Base-by-base conservation (phyloP, 306 rosid genomes). In the Citrullus mucosospermus region DNA sequence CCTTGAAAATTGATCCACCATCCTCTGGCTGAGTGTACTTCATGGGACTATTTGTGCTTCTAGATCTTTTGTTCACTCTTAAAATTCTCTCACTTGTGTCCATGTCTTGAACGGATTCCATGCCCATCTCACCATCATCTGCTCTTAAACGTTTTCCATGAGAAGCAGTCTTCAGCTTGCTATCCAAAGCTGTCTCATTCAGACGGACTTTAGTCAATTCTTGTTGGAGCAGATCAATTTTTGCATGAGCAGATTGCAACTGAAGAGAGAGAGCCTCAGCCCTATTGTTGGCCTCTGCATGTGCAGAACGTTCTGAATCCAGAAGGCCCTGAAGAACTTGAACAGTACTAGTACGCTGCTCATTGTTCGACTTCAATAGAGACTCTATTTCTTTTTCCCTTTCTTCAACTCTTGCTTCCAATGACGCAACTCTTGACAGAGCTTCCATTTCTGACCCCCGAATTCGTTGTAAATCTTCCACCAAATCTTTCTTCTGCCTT, bases 241-340 rank as follows among this genome's bases (percentile, higher is more conserved):
- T 88, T 68, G 96, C 88, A 75, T 96, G 99, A 44, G 99, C 96
- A 59, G 93, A 84, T 85, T 96, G 98, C 28, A 96, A 84, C 85
- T 92, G 93, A 16, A 79, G 93, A 54, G 99, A 96, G 73, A 96
- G 93, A 25, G 89, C 87, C 71, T 96, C 98, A 1, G 99, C 99
- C 80, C 99, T 86, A 80, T 83, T 87, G 85, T 90, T 91, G 30
- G 98, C 99, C 79, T 90, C 97, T 4, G 92, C 85, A 82, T 90
- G 98, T 41, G 99, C 99, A 39, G 96, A 90, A 3, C 99, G 99
- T 76, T 96, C 99, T 6, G 86, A 79, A 82, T 92, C 96, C 86
- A 92, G 79, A 78, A 96, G 98, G 76, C 89, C 86, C 81, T 93
- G 89, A 18, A 96, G 93, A 85, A 83, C 94, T 78, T 91, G 88